Percentiles rank a stretch among this genome's conserved stretches.
Evolutionary conservation across 768 basidiomycete genomes (phyloP).

Genomic region (Pleurotus tuber-regium): DNA sequence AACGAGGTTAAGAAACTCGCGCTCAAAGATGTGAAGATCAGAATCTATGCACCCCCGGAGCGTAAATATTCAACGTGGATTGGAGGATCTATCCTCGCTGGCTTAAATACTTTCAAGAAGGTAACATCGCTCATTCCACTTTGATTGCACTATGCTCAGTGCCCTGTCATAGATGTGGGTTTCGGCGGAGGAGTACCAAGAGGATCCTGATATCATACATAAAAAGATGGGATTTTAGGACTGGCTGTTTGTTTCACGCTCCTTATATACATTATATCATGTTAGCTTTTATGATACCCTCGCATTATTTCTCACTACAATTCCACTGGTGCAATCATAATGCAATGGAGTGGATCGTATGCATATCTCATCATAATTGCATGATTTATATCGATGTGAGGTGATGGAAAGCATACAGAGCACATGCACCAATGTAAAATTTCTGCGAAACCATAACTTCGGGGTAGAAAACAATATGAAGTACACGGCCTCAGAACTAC

Average conservation of each 20-base stretch:
- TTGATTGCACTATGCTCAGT: conserved; percentile 12
- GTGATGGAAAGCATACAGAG: conserved; percentile 18
- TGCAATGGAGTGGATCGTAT: conserved; percentile 24
- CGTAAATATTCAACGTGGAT: conserved; percentile 98
- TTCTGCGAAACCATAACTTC: conserved; percentile 22
- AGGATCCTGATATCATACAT: conserved; percentile 98
- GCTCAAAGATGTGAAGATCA: conserved; percentile 95
- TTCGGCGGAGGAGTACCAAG: conserved; percentile 97
- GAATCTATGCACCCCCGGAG: conserved; percentile 99
- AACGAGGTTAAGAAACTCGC: conserved; percentile 97
- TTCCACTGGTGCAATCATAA: conserved; percentile 33
- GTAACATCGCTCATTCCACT: conserved; percentile 33
- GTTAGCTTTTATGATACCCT: conserved; percentile 27
- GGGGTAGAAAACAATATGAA: conserved; percentile 19
- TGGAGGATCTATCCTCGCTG: conserved; percentile 95
- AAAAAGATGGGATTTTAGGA: conserved; percentile 79
- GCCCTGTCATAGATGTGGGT: conserved; percentile 87
- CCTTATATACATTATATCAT: conserved; percentile 13
- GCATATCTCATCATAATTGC: conserved; percentile 17
- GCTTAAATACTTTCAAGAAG: conserved; percentile 97
- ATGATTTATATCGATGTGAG: conserved; percentile 20
- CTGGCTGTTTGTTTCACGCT: conserved; percentile 16
- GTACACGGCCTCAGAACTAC: conserved; percentile 41
- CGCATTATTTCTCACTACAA: conserved; percentile 15
- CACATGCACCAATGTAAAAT: conserved; percentile 12